phyloP scores from a whole-genome alignment of 306 rosid species.

The Cajanus cajan region DNA sequence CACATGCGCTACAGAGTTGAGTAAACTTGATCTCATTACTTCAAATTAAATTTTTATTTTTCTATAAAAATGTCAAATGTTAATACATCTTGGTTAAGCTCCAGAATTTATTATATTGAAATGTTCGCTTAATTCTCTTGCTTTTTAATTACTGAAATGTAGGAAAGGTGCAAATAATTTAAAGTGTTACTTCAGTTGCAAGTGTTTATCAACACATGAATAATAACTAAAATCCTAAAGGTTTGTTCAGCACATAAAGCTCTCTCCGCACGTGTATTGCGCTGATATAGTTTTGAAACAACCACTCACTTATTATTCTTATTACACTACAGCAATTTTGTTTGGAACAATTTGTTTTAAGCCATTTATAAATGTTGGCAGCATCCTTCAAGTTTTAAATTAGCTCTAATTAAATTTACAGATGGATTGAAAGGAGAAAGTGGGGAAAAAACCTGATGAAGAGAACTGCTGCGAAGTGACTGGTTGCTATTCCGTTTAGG shows the following conservation, averaged over 20 bases:
- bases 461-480: conserved; percentile 87
- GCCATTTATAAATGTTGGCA: background rate
- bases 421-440: background rate
- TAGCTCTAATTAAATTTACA: background rate
- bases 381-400: background rate
- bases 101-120: background rate
- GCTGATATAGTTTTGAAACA: background rate
- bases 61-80: background rate
- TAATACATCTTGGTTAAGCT: background rate
- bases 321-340: background rate
- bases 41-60: background rate
- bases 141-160: background rate
- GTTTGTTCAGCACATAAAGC: background rate
- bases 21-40: background rate
- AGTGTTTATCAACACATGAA: background rate
- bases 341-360: background rate
- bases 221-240: background rate
- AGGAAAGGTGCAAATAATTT: background rate
- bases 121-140: background rate
- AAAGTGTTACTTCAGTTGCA: background rate
- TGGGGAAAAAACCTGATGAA: conserved; percentile 72
- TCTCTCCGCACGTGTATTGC: background rate
- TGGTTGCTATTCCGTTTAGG: conserved; percentile 87
- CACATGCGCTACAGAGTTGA: background rate
- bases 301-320: background rate